A percentile compares a stretch with the other conserved stretches of the same genome.
phyloP scores from a whole-genome alignment of 768 basidiomycete genomes.

The Dentipellis sp. region DNA sequence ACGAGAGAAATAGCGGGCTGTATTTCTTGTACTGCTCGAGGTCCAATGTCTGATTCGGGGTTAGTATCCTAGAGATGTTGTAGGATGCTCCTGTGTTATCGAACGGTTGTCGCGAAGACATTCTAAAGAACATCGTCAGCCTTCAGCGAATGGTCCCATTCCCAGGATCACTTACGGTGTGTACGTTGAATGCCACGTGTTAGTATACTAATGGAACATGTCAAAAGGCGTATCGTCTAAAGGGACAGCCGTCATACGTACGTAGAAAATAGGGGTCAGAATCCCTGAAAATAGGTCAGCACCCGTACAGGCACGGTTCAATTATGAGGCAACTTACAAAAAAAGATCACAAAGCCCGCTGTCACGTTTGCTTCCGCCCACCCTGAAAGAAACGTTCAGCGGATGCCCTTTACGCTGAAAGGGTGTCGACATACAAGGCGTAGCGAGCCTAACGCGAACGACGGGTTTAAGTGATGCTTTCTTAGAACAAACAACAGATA shows the following conservation, averaged over 20 bases:
- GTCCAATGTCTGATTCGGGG: conserved; percentile 25
- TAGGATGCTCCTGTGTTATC: conserved; percentile 33
- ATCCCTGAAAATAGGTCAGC: conserved; percentile 22
- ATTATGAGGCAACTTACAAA: conserved; percentile 23
- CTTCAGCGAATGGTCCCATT: background rate
- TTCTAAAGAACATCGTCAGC: conserved; percentile 15
- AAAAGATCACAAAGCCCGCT: conserved; percentile 36
- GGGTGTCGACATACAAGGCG: conserved; percentile 40
- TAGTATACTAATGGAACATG: conserved; percentile 20
- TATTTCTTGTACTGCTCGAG: conserved; percentile 30
- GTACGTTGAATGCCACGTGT: conserved; percentile 26
- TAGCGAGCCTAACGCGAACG: conserved; percentile 36
- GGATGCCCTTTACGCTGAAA: background rate
- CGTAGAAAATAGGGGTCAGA: conserved; percentile 28
- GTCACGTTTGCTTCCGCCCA: conserved; percentile 74
- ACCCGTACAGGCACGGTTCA: background rate
- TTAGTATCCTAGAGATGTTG: conserved; percentile 32
- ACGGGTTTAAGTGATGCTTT: background rate
- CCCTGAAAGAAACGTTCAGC: conserved; percentile 17
- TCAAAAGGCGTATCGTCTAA: background rate
- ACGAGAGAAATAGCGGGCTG: conserved; percentile 36
- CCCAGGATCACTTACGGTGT: conserved; percentile 23
- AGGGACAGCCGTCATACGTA: conserved; percentile 2
- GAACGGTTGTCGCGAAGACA: conserved; percentile 34
- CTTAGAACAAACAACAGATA: background rate